Evolutionary conservation across 495 filamentous ascomycete species (phyloP).

Genomic region (Aspergillus campestris): DNA sequence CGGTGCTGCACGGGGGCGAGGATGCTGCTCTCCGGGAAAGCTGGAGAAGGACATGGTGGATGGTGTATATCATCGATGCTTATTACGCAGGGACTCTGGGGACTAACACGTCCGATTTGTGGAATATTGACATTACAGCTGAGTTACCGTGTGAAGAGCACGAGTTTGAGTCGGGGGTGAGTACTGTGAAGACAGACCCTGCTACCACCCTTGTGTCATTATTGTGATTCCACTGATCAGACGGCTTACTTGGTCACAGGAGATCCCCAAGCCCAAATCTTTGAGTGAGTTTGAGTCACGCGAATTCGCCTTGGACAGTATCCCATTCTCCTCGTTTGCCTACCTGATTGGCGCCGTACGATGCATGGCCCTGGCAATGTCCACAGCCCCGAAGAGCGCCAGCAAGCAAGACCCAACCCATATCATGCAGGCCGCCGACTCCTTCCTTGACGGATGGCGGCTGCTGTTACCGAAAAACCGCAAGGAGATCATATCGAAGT

Average conservation of each 20-base stretch:
- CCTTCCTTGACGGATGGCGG: conserved; percentile 17
- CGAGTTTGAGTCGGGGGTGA: conserved; percentile 57
- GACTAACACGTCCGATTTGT: conserved; percentile 39
- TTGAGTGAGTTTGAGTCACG: conserved; percentile 66
- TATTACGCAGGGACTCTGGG: conserved; percentile 23
- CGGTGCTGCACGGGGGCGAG: conserved; percentile 7
- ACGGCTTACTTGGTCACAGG: conserved; percentile 27
- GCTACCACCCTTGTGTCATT: background rate
- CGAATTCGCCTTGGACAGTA: conserved; percentile 51
- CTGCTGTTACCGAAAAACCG: conserved; percentile 18
- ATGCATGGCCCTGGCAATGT: conserved; percentile 16
- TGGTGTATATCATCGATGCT: conserved; percentile 21
- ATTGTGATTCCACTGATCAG: background rate
- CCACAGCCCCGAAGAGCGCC: conserved; percentile 7
- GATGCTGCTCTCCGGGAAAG: conserved; percentile 19
- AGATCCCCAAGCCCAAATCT: conserved; percentile 51
- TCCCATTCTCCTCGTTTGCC: conserved; percentile 68
- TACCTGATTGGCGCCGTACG: conserved; percentile 56
- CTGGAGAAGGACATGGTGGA: conserved; percentile 35
- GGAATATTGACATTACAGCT: conserved; percentile 48
- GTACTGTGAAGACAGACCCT: conserved; percentile 11
- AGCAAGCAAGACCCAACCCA: conserved; percentile 11
- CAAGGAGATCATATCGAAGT: conserved; percentile 20
- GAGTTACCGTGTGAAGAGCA: conserved; percentile 69
- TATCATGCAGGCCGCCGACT: conserved; percentile 19